Evolutionary conservation across 768 basidiomycete species (phyloP), one percentile per base, ranked within the genome.

Genomic region (Collybia mongolica): DNA sequence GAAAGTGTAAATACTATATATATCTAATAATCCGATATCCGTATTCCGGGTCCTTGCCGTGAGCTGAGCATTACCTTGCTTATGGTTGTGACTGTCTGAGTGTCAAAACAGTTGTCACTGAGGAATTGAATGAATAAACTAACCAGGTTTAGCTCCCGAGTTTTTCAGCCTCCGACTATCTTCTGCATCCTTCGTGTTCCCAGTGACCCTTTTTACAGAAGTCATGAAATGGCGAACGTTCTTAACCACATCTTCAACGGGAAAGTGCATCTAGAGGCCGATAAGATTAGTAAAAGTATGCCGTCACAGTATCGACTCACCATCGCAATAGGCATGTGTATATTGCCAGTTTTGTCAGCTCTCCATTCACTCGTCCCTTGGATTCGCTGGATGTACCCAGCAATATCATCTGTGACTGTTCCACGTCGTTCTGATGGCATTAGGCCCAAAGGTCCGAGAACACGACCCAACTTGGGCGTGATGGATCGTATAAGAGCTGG

Each of bases 381-480:
- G 29, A 96, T 79, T 43, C 82, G 81, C 58, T 82, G 77, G 49
- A 99, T 84, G 55, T 89, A 95, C 11, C 83, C 84, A 12, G 77
- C 85, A 37, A 98, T 76, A 52, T 98, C 92, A 44, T 93, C 90
- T 1, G 92, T 91, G 17, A 98, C 96, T 1, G 95, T 95, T 4
- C 97, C 97, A 50, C 94, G 80, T 65, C 94, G 85, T 54, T 88
- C 91, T 6, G 90, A 89, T 9, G 97, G 97, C 95, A 99, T 97
- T 39, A 98, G 72, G 49, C 96, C 96, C 46, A 91, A 83, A 37
- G 93, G 95, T 59, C 96, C 84, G 69, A 69, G 90, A 73, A 67
- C 88, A 70, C 71, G 90, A 71, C 66, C 94, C 2, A 98, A 77
- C 60, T 81, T 85, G 4, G 88, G 83, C 11, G 88, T 86, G 54